Base-by-base conservation (phyloP, 176 grass and related monocot genomes). In the Musa acuminata region DNA sequence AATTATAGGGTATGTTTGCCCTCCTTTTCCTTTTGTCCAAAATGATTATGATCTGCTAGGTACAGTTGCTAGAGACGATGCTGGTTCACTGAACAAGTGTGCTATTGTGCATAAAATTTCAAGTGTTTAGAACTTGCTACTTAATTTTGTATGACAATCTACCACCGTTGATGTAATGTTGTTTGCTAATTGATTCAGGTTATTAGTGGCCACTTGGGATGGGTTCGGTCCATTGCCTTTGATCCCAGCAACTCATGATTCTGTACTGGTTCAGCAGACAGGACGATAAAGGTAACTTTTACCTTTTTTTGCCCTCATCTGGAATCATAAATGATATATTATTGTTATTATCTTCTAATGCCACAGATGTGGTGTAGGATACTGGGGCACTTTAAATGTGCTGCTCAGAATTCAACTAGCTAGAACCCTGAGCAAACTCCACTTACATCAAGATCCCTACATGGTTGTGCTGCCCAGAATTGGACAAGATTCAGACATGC, bases 131-230 rank as follows among this genome's bases (percentile, higher is more conserved):
- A 43, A 20, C 3, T 8, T 20, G 57, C 57, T 6, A 60, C 17
- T 57, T 57, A 60, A 60, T 50, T 77, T 70, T 53, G 7, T 50
- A 13, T 75, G 21, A 11, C 26, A 53, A 70, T 55, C 71, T 49
- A 54, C 58, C 10, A 72, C 49, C 49, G 26, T 64, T 65, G 48
- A 67, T 49, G 48, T 69, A 14, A 55, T 69, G 52, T 57, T 83
- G 51, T 51, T 67, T 57, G 35, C 29, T 58, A 57, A 77, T 51
- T 49, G 67, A 67, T 80, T 55, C 85, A 98, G 95, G 95, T 98
- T 20, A 98, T 98, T 67, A 98, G 95, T 80, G 95, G 95, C 64
- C 95, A 98, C 69, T 85, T 98, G 78, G 95, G 95, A 57, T 93
- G 95, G 95, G 95, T 98, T 69, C 75, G 90, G 1, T 98, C 95